Evolutionary conservation across 2,329 filamentous ascomycete species (phyloP).

Genomic region (Pleurostoma richardsiae): DNA sequence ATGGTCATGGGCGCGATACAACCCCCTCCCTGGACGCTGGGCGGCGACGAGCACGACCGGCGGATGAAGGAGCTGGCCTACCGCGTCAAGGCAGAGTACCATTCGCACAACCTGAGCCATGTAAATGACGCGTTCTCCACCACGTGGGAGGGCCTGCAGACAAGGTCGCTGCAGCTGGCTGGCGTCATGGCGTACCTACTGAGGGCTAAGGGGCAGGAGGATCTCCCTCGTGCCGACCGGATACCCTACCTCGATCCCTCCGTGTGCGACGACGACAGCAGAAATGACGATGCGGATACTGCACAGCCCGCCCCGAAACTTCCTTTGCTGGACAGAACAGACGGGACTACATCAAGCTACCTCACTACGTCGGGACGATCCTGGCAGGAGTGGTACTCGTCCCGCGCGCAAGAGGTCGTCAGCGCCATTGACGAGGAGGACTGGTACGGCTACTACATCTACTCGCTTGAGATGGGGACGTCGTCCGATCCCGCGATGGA

Average conservation of each 20-base stretch:
- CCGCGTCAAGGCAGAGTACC: conserved; percentile 7
- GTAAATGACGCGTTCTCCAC: conserved; percentile 9
- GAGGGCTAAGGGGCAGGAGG: conserved; percentile 4
- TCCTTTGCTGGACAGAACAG: not conserved
- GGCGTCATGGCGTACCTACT: conserved; percentile 8
- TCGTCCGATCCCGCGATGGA: conserved; percentile 10
- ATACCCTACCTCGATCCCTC: conserved; percentile 5
- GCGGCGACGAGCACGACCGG: not conserved
- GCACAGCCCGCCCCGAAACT: not conserved
- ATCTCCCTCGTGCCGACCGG: conserved; percentile 8
- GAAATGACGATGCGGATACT: not conserved
- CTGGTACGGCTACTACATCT: conserved; percentile 11
- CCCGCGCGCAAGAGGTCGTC: conserved; percentile 7
- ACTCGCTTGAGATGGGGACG: conserved; percentile 4
- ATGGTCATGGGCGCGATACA: conserved; percentile 7
- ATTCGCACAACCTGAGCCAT: conserved; percentile 4
- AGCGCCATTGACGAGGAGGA: conserved; percentile 8
- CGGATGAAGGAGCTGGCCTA: conserved; percentile 6
- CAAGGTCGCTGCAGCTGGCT: conserved; percentile 8
- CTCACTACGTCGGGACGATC: not conserved
- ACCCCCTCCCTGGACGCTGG: conserved; percentile 4
- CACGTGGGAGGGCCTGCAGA: conserved; percentile 10
- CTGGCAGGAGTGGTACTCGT: conserved; percentile 10
- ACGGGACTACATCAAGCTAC: not conserved
- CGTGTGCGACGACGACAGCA: not conserved